phyloP scores from a whole-genome alignment of 176 grass and related monocot species.

The sorghum (Sorghum bicolor) region Sorghum_bicolor_NCBIv3 NC_012879.2:53714001-53714500 shows the following conservation, averaged over 20 bases:
- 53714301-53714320: slow-evolving; percentile 11
- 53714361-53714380: slow-evolving; percentile 71
- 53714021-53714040: neutral
- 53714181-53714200: neutral
- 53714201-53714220: neutral
- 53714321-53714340: slow-evolving; percentile 64
- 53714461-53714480: neutral
- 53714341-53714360: slow-evolving; percentile 49
- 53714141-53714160: neutral
- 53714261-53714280: neutral
- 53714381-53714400: slow-evolving; percentile 75
- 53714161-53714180: neutral
- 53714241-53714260: neutral
- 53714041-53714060: neutral
- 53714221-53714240: neutral
- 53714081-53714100: neutral
- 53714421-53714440: slow-evolving; percentile 38
- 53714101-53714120: neutral
- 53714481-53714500: neutral
- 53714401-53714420: slow-evolving; percentile 83
- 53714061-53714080: neutral
- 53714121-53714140: neutral
- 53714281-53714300: neutral
- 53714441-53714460: slow-evolving; percentile 41
- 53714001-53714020: neutral